These are phyloP conservation scores for Atractiella rhizophila DNA, from an alignment of 768 basidiomycete genomes.

Conservation along the genomic window DNA sequence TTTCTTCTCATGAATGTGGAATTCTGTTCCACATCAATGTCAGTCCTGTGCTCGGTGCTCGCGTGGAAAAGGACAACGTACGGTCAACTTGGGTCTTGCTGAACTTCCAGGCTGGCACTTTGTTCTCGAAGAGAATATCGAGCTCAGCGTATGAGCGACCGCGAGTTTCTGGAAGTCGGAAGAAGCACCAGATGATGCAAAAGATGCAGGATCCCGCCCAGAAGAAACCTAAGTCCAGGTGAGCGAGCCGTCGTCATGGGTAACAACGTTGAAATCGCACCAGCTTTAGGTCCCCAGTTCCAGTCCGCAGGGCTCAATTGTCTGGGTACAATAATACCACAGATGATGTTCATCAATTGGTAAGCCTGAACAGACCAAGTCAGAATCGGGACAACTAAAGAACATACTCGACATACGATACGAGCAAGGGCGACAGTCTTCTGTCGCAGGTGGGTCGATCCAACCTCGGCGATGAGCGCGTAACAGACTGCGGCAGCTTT, in stretches of 20 bases:
- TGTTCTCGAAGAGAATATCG: conserved; percentile 23
- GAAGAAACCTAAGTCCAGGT: conserved; percentile 19
- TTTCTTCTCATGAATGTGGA: too few species aligned
- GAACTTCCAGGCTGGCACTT: conserved; percentile 18
- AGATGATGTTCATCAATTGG: too few species aligned
- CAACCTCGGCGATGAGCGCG: conserved; percentile 19
- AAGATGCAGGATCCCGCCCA: conserved; percentile 7
- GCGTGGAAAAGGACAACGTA: too few species aligned
- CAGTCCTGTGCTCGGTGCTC: too few species aligned
- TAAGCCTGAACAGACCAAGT: too few species aligned
- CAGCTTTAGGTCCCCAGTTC: conserved; percentile 14
- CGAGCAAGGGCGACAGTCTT: conserved; percentile 21
- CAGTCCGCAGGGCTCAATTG: conserved; percentile 13
- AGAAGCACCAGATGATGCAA: conserved; percentile 11
- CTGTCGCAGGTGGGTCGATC: conserved; percentile 20
- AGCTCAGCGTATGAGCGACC: conserved; percentile 19
- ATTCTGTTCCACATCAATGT: too few species aligned
- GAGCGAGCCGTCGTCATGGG: too few species aligned
- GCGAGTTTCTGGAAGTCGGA: conserved; percentile 16
- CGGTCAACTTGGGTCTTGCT: conserved; percentile 8
- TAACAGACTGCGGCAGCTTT: conserved; percentile 21
- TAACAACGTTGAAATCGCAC: too few species aligned
- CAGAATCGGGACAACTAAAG: too few species aligned
- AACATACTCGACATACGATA: conserved; percentile 13
- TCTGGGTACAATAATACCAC: conserved; percentile 13